A percentile compares a stretch with the other conserved stretches of the same genome.
These are phyloP conservation scores for Heliamphora exappendiculata DNA, from an alignment of 148 eudicot species.

Conservation along the genomic window DNA sequence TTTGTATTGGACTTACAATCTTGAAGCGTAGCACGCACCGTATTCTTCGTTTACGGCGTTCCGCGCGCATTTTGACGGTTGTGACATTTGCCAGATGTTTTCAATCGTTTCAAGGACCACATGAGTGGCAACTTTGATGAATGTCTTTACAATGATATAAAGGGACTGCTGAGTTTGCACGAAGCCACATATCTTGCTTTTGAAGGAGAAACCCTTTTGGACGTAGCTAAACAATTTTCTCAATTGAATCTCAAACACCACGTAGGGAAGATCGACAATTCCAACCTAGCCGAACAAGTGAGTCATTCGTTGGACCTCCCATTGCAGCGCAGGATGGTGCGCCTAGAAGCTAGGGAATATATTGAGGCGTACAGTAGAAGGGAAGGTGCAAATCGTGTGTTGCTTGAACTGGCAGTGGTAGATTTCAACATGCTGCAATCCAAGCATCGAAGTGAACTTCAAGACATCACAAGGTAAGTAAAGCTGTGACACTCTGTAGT, in stretches of 20 bases:
- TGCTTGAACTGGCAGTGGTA: slow-evolving; percentile 17
- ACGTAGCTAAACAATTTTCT: slow-evolving; percentile 21
- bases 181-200: slow-evolving; percentile 39
- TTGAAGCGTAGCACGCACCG: no score
- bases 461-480: slow-evolving; percentile 20
- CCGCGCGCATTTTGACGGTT: no score
- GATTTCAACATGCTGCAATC: slow-evolving; percentile 15
- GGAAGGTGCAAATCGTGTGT: neutral
- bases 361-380: slow-evolving; percentile 1
- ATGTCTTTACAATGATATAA: slow-evolving; percentile 10
- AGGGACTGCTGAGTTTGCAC: slow-evolving; percentile 29
- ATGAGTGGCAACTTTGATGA: slow-evolving; percentile 17
- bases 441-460: slow-evolving; percentile 10
- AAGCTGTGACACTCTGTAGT: no score
- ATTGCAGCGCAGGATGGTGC: neutral
- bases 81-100: slow-evolving; percentile 35
- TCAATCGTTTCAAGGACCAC: slow-evolving; percentile 23
- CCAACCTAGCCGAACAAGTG: neutral
- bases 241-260: neutral
- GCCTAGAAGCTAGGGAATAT: slow-evolving; percentile 10
- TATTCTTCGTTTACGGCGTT: no score
- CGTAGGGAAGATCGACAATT: neutral
- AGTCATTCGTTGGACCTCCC: slow-evolving; percentile 15
- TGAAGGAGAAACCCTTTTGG: slow-evolving; percentile 23
- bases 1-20: no score